A percentile compares a stretch with the other conserved stretches of the same genome.
Conservation (phyloP, 805 yeast genomes). For the Saccharomyces kudriavzevii region DNA sequence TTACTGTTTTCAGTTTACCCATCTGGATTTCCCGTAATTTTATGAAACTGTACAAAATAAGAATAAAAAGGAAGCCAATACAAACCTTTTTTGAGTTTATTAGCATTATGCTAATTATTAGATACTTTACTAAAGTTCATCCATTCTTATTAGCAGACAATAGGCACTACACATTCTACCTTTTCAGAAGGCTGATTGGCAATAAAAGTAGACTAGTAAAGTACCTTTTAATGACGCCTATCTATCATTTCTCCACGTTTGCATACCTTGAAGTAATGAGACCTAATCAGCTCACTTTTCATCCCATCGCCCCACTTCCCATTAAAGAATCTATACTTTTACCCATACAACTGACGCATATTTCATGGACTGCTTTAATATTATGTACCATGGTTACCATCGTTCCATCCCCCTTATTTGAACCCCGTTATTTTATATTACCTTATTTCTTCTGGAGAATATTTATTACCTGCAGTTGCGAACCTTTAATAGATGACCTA, state of each 20-base stretch:
- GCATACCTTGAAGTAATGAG: constrained; percentile 32
- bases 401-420: constrained; percentile 86
- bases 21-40: constrained; percentile 50
- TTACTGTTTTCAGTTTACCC: constrained; percentile 62
- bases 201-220: constrained; percentile 37
- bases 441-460: constrained; percentile 75
- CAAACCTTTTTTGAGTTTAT: constrained; percentile 26
- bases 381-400: constrained; percentile 52
- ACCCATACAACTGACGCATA: constrained; percentile 37
- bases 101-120: constrained; percentile 40
- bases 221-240: constrained; percentile 47
- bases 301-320: constrained; percentile 31
- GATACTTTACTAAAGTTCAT: constrained; percentile 65
- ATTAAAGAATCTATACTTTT: constrained; percentile 29
- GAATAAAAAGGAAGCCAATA: constrained; percentile 26
- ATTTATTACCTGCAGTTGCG: constrained; percentile 34
- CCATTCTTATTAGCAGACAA: constrained; percentile 92
- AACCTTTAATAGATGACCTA: constrained; percentile 28
- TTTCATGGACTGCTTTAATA: constrained; percentile 44
- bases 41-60: constrained; percentile 33
- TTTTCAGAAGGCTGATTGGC: constrained; percentile 58
- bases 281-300: constrained; percentile 31
- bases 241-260: constrained; percentile 55
- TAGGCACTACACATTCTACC: constrained; percentile 85
- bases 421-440: constrained; percentile 83